Conservation (phyloP, 176 grass and related monocot species). For the Avena insularis region DNA sequence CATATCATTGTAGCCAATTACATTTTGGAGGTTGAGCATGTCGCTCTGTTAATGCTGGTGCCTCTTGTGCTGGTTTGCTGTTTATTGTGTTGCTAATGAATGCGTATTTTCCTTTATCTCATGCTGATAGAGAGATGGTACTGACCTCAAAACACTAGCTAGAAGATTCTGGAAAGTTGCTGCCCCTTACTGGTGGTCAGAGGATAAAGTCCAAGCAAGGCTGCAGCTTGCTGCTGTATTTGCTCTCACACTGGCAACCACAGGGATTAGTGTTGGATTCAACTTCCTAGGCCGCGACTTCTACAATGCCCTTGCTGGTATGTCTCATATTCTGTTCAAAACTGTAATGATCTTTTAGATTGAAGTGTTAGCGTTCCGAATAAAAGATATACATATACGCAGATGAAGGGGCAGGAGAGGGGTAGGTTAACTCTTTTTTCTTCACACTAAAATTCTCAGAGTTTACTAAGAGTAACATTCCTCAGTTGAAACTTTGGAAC, state of each 20-base stretch:
- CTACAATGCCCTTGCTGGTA: constrained; percentile 95
- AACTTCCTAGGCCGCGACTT: constrained; percentile 95
- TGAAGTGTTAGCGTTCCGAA: background rate
- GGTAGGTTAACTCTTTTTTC: background rate
- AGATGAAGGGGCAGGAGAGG: background rate
- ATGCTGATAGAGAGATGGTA: constrained; percentile 52
- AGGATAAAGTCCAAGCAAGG: constrained; percentile 92
- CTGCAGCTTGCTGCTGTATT: constrained; percentile 84
- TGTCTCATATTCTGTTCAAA: constrained; percentile 32
- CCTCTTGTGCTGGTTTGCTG: background rate
- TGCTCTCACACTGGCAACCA: constrained; percentile 80
- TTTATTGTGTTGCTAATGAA: background rate
- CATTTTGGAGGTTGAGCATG: background rate
- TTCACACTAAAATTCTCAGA: background rate
- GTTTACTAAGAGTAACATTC: background rate
- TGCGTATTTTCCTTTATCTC: background rate
- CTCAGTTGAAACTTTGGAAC: constrained; percentile 21
- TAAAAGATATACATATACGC: no score
- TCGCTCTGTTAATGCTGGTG: background rate
- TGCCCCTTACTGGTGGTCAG: constrained; percentile 90
- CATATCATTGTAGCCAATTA: background rate
- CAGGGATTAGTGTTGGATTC: constrained; percentile 95
- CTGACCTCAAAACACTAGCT: constrained; percentile 70
- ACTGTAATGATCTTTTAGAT: background rate
- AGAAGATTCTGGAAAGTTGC: constrained; percentile 96